Percentiles rank a stretch among this genome's conserved stretches.
Evolutionary conservation across 1,139 yeast genomes (phyloP).

Genomic region (Hanseniaspora gamundiae): DNA sequence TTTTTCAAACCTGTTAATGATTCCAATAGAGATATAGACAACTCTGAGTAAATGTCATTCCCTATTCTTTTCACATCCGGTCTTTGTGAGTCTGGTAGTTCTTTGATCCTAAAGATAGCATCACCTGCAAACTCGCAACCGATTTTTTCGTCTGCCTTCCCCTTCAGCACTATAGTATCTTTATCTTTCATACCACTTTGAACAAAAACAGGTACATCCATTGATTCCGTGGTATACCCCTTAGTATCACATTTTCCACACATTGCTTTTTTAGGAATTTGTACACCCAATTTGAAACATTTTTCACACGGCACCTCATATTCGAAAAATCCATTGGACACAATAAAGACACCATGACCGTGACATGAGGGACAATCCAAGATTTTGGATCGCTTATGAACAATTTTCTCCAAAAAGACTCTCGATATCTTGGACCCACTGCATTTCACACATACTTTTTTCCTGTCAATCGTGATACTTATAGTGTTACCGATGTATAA

Average conservation of each 20-base stretch:
- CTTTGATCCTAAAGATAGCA: slow-evolving; percentile 48
- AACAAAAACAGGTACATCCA: slow-evolving; percentile 27
- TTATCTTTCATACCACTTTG: slow-evolving; percentile 52
- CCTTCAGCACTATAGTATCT: slow-evolving; percentile 46
- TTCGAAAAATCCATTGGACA: neutral
- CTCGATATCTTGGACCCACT: slow-evolving; percentile 32
- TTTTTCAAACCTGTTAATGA: slow-evolving; percentile 70
- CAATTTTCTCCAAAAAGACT: slow-evolving; percentile 13
- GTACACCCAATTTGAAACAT: slow-evolving; percentile 32
- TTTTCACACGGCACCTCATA: slow-evolving; percentile 35
- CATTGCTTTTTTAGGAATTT: neutral
- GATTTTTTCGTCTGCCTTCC: slow-evolving; percentile 69
- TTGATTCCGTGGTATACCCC: slow-evolving; percentile 37
- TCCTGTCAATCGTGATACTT: slow-evolving; percentile 62
- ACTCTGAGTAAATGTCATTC: slow-evolving; percentile 49
- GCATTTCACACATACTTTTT: slow-evolving; percentile 60
- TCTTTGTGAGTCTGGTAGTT: slow-evolving; percentile 17
- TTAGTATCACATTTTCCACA: neutral
- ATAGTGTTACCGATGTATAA: slow-evolving; percentile 71
- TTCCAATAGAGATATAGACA: slow-evolving; percentile 60
- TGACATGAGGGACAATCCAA: slow-evolving; percentile 54
- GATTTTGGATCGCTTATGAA: slow-evolving; percentile 45
- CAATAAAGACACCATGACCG: slow-evolving; percentile 60
- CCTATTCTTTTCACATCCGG: slow-evolving; percentile 42
- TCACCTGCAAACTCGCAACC: slow-evolving; percentile 66